Percentiles rank a stretch among this genome's conserved stretches.
Evolutionary conservation across 2,329 filamentous ascomycete genomes (phyloP).

Genomic region (Beauveria varroae): DNA sequence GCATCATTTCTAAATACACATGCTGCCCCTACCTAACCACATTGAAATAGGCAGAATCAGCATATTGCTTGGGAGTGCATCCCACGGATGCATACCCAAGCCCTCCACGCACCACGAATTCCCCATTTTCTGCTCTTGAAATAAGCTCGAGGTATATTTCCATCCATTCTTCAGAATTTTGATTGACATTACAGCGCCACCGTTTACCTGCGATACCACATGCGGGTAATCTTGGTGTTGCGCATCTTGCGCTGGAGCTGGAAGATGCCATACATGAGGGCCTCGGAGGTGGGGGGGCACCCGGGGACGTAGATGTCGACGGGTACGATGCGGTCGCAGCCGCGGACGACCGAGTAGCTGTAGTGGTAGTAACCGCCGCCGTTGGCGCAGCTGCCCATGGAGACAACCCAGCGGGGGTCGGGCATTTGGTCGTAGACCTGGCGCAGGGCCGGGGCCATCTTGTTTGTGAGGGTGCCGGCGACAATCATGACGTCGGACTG

Average conservation of each 20-base stretch:
- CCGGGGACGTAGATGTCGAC: slow-evolving; percentile 77
- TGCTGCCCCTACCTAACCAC: background rate
- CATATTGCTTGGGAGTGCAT: background rate
- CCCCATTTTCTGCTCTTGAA: background rate
- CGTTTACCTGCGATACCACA: slow-evolving; percentile 51
- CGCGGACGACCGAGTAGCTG: slow-evolving; percentile 69
- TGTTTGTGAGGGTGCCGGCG: slow-evolving; percentile 87
- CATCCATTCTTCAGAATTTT: background rate
- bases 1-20: slow-evolving; percentile 3
- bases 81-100: background rate
- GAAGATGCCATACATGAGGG: slow-evolving; percentile 64
- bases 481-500: slow-evolving; percentile 94
- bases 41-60: background rate
- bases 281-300: slow-evolving; percentile 56
- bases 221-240: slow-evolving; percentile 45
- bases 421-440: slow-evolving; percentile 97
- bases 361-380: slow-evolving; percentile 85
- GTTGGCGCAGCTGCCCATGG: slow-evolving; percentile 80
- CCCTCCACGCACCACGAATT: background rate
- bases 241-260: slow-evolving; percentile 72
- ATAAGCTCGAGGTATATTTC: background rate
- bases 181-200: background rate
- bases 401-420: slow-evolving; percentile 77
- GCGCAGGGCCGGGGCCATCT: slow-evolving; percentile 86
- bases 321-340: slow-evolving; percentile 69